Percentiles rank a stretch among this genome's conserved stretches.
Evolutionary conservation across 345 rosid genomes (phyloP).

Genomic region (Syzygium aqueum): DNA sequence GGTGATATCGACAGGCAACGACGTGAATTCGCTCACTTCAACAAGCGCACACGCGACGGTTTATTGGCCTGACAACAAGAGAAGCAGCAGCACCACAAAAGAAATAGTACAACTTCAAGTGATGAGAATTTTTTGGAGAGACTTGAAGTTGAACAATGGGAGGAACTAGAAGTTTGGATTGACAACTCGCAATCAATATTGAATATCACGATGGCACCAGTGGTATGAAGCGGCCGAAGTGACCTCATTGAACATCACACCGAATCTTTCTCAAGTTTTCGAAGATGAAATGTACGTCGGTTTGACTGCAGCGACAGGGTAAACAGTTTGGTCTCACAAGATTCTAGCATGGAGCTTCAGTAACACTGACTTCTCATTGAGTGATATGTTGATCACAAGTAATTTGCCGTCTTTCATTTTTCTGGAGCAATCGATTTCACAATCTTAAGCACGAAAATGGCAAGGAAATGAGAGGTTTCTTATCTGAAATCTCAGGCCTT

Average conservation of each 20-base stretch:
- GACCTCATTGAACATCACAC: constrained; percentile 26
- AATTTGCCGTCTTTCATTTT: constrained; percentile 72
- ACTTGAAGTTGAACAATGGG: neutral
- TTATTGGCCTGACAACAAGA: neutral
- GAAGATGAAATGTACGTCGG: constrained; percentile 69
- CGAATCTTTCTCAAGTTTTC: constrained; percentile 47
- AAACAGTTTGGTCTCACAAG: constrained; percentile 50
- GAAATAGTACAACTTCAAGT: neutral
- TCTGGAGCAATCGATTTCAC: constrained; percentile 35
- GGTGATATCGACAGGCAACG: neutral
- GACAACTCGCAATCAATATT: constrained; percentile 43
- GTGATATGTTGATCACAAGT: constrained; percentile 39
- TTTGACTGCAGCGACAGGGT: constrained; percentile 63
- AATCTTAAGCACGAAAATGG: constrained; percentile 27
- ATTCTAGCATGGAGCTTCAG: constrained; percentile 77
- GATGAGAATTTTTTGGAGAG: neutral
- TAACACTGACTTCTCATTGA: constrained; percentile 40
- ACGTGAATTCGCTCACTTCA: neutral
- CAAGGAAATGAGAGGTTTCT: constrained; percentile 56
- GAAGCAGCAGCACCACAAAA: neutral
- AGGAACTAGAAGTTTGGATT: constrained; percentile 16
- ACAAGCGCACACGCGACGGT: fast-evolving
- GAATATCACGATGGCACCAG: constrained; percentile 27
- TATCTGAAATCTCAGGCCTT: constrained; percentile 70
- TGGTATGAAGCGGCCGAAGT: constrained; percentile 27